phyloP scores from a whole-genome alignment of 1,284 basidiomycete genomes.

The Heterobasidion irregulare region DNA sequence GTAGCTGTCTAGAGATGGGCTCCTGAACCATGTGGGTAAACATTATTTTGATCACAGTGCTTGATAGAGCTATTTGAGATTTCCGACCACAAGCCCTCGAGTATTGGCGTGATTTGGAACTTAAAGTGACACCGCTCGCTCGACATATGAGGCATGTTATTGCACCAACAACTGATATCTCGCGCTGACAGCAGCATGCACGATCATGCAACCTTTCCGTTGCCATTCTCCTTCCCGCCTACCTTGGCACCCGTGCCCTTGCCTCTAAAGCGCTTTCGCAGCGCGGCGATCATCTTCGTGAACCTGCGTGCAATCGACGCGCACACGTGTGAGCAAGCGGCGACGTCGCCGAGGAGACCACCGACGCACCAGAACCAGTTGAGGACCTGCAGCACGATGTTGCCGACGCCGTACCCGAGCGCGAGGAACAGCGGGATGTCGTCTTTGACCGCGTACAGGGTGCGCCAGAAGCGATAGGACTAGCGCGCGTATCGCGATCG shows the following conservation, averaged over 20 bases:
- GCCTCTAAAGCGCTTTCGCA: slow-evolving; percentile 43
- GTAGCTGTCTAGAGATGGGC: too few species aligned
- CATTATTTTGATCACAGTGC: too few species aligned
- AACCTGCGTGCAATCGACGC: slow-evolving; percentile 36
- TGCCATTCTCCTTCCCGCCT: not conserved
- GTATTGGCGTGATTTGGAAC: too few species aligned
- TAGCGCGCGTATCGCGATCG: slow-evolving; percentile 16
- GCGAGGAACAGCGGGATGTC: slow-evolving; percentile 39
- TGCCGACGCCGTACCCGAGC: slow-evolving; percentile 44
- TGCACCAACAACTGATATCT: too few species aligned
- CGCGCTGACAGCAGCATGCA: too few species aligned
- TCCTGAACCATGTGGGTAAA: too few species aligned
- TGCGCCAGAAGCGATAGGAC: slow-evolving; percentile 56
- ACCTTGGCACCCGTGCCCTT: not conserved
- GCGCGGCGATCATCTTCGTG: slow-evolving; percentile 52
- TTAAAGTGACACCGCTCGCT: too few species aligned
- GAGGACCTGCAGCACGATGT: slow-evolving; percentile 51
- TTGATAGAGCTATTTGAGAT: too few species aligned
- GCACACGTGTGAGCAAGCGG: not conserved
- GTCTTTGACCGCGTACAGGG: slow-evolving; percentile 39
- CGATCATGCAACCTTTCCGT: too few species aligned
- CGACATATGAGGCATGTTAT: too few species aligned
- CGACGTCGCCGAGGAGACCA: not conserved
- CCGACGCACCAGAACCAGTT: slow-evolving; percentile 63
- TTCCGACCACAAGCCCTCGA: too few species aligned